Percentiles rank a stretch among this genome's conserved stretches.
Evolutionary conservation across 2,329 filamentous ascomycete species (phyloP).

Genomic region (Volutella citrinella): DNA sequence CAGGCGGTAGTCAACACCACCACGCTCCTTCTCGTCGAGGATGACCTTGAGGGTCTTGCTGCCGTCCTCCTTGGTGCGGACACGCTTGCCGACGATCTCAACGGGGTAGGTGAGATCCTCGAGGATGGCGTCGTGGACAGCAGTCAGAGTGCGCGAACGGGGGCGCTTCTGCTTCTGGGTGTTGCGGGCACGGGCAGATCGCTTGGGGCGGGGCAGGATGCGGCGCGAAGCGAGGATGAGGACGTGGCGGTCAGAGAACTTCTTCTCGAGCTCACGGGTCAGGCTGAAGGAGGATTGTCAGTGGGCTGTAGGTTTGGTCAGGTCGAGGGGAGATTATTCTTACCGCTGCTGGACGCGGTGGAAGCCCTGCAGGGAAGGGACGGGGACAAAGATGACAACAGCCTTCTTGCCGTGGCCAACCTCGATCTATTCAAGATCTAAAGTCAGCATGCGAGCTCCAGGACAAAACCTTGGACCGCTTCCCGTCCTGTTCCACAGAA

Average conservation of each 20-base stretch:
- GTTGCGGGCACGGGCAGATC: slow-evolving; percentile 93
- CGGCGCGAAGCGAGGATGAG: slow-evolving; percentile 98
- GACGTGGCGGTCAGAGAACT: slow-evolving; percentile 99
- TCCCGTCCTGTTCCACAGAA: slow-evolving; percentile 67
- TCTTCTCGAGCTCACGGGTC: slow-evolving; percentile 99
- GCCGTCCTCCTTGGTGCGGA: slow-evolving; percentile 98
- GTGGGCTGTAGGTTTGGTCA: neutral
- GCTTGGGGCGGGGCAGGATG: slow-evolving; percentile 98
- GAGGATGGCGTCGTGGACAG: slow-evolving; percentile 98
- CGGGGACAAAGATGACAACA: slow-evolving; percentile 99
- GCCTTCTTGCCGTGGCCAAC: slow-evolving; percentile 99
- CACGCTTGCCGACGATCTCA: slow-evolving; percentile 99
- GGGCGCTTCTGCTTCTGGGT: slow-evolving; percentile 98
- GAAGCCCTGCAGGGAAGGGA: slow-evolving; percentile 97
- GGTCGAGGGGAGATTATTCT: slow-evolving; percentile 33
- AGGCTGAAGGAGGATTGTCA: slow-evolving; percentile 58
- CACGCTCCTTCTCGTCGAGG: slow-evolving; percentile 99
- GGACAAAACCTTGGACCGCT: slow-evolving; percentile 69
- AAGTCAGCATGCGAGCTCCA: slow-evolving; percentile 77
- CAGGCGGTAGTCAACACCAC: slow-evolving; percentile 98
- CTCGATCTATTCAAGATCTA: slow-evolving; percentile 81
- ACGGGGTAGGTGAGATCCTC: slow-evolving; percentile 98
- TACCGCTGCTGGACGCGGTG: slow-evolving; percentile 99
- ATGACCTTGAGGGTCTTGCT: slow-evolving; percentile 98
- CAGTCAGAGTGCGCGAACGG: slow-evolving; percentile 94